Percentiles rank a stretch among this genome's conserved stretches.
Evolutionary conservation across 768 basidiomycete genomes (phyloP).

Genomic region (Leccinum variicolor): DNA sequence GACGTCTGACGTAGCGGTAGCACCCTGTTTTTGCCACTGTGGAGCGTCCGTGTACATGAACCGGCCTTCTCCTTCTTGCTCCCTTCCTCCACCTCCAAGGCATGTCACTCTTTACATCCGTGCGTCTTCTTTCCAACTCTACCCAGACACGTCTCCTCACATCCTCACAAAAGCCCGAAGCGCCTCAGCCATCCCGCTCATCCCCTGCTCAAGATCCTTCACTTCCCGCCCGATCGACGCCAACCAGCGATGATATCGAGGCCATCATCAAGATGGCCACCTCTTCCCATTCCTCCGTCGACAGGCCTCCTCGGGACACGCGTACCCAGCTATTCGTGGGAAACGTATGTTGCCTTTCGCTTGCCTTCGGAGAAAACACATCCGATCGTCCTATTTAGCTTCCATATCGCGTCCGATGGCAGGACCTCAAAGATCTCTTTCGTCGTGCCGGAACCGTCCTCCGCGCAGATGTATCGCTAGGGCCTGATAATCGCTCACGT

Average conservation of each 20-base stretch:
- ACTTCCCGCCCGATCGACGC: conserved; percentile 26
- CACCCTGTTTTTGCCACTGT: conserved; percentile 36
- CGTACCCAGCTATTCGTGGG: conserved; percentile 95
- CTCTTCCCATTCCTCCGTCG: conserved; percentile 52
- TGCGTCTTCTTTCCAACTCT: background rate
- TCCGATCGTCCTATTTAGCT: conserved; percentile 47
- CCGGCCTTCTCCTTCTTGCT: conserved; percentile 10
- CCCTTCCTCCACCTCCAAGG: conserved; percentile 2
- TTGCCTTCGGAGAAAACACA: background rate
- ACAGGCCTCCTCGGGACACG: conserved; percentile 69
- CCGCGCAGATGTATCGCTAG: conserved; percentile 72
- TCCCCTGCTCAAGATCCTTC: conserved; percentile 8
- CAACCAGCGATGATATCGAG: conserved; percentile 84
- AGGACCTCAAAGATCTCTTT: conserved; percentile 98
- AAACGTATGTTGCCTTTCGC: conserved; percentile 58
- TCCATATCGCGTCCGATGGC: conserved; percentile 97
- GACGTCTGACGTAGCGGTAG: conserved; percentile 34
- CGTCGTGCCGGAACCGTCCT: conserved; percentile 90
- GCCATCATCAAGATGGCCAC: conserved; percentile 92
- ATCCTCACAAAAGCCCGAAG: conserved; percentile 11
- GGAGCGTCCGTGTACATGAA: conserved; percentile 32
- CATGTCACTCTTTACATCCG: conserved; percentile 16
- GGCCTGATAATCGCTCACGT: conserved; percentile 87
- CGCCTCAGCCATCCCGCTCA: background rate
- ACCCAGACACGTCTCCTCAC: background rate